Evolutionary conservation across 108 stramenopile genomes (phyloP), one percentile per base, ranked within the genome.

Genomic region (Chaetoceros muelleri): DNA sequence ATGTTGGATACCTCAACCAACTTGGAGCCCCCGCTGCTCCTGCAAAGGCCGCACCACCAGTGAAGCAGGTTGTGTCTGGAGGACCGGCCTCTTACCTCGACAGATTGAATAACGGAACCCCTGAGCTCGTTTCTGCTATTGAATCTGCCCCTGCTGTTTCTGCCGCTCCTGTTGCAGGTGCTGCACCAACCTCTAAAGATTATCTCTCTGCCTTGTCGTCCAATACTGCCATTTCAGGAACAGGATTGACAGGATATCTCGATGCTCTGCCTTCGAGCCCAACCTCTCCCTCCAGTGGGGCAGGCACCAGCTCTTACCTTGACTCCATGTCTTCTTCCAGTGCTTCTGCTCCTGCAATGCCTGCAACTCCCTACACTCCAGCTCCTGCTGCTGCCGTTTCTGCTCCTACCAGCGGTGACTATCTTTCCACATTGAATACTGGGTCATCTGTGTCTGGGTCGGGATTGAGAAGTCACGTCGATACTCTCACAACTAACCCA

Each of bases 281-380:
- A n/a, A 47, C 28, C 18, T 24, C 49, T 24, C 49, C 8, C 8
- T 50, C 49, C n/a, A 46, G 49, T 48, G 69, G 69, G 27, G 50
- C 69, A 40, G 69, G 69, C 55, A 57, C 63, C 25, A 62, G 57
- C 19, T 50, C 57, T 1, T 70, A 70, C 57, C 31, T 63, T 2
- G 61, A 70, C 19, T 10, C 21, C 13, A 48, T 70, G 17, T 29
- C 29, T 21, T 19, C 50, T 31, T 34, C 3, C 34, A 45, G n/a
- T 45, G 48, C 28, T 17, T 17, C 49, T 24, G 22, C 20, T 8
- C 24, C 49, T 10, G 44, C 34, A 48, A 61, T 61, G 31, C 30
- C 69, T 49, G 69, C 61, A 56, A 63, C 62, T 24, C 58, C 62
- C 19, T 48, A 46, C 0, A 58, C 62, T 56, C 31, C 62, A 2